Evolutionary conservation across 805 yeast species (phyloP), one percentile per base, ranked within the genome.

Genomic region (Wickerhamomyces rabaulensis): DNA sequence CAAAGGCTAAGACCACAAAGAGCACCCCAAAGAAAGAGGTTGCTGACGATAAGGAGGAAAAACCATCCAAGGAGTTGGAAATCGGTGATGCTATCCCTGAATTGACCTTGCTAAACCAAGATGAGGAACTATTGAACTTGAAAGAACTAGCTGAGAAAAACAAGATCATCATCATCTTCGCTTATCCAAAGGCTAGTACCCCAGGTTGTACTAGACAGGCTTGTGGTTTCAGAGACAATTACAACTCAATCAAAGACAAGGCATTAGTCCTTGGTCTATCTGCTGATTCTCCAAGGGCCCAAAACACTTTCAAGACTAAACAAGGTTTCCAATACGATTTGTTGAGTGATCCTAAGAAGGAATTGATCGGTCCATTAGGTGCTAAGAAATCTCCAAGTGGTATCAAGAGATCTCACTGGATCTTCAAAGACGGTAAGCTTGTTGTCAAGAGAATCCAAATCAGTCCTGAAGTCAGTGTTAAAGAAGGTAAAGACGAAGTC

Each of bases 201-300:
- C 96, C 97, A 1, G 99, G 99, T 3, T 94, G 99, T 66, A 92
- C 99, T 1, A 78, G 89, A 56, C 99, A 92, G 68, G 97, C 91
- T 3, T 78, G 86, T 62, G 97, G 97, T 0, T 94, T 85, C 63
- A 81, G 94, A 56, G 82, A 79, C 53, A 79, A 79, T 55, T 82
- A 68, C 62, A 70, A 74, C 2, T 69, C 74, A 38, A 75, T 86
- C 57, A 64, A 70, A 40, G 68, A 76, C 35, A 76, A 75, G 21
- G 83, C 82, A 2, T 68, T 77, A 0, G 83, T 92, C 1, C 81
- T 76, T 56, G 99, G 99, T 0, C 64, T 92, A 42, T 84, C 95
- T 58, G 83, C 92, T 4, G 99, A 92, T 62, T 58, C 80, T n/a
- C 82, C 86, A 25, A 76, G 77, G 52, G 76, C 96, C 9, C 97